phyloP scores from a whole-genome alignment of 495 filamentous ascomycete species.

The Penicillium atrosanguineum region DNA sequence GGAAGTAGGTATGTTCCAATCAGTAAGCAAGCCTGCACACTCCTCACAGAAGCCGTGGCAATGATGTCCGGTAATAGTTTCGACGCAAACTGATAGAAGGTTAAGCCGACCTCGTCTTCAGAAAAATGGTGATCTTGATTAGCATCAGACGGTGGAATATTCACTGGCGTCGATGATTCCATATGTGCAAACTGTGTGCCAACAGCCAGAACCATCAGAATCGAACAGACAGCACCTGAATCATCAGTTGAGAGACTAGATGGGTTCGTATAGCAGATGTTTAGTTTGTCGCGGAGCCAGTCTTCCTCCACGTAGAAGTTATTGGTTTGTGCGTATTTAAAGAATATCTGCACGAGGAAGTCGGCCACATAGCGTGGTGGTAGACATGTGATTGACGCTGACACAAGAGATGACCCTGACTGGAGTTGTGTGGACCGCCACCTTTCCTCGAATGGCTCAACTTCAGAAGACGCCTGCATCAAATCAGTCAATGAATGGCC shows the following conservation, averaged over 20 bases:
- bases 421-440: slow-evolving; percentile 51
- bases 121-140: slow-evolving; percentile 45
- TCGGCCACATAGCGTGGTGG: slow-evolving; percentile 51
- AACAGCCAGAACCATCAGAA: slow-evolving; percentile 51
- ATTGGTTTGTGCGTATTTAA: slow-evolving; percentile 53
- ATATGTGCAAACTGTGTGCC: slow-evolving; percentile 57
- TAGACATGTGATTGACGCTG: slow-evolving; percentile 43
- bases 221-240: slow-evolving; percentile 44
- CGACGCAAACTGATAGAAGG: slow-evolving; percentile 50
- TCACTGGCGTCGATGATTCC: slow-evolving; percentile 44
- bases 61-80: slow-evolving; percentile 54
- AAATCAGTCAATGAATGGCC: slow-evolving; percentile 4
- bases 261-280: slow-evolving; percentile 44
- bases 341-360: slow-evolving; percentile 51
- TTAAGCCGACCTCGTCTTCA: slow-evolving; percentile 52
- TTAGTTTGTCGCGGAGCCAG: slow-evolving; percentile 46
- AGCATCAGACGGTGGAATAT: slow-evolving; percentile 29
- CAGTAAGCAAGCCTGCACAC: slow-evolving; percentile 51
- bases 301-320: slow-evolving; percentile 52
- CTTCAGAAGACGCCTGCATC: slow-evolving; percentile 37
- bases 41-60: slow-evolving; percentile 49
- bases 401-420: slow-evolving; percentile 39
- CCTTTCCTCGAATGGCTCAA: slow-evolving; percentile 46
- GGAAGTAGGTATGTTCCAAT: slow-evolving; percentile 51
- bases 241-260: slow-evolving; percentile 44